Conservation (phyloP, 345 rosid genomes). For the Microcos paniculata region DNA sequence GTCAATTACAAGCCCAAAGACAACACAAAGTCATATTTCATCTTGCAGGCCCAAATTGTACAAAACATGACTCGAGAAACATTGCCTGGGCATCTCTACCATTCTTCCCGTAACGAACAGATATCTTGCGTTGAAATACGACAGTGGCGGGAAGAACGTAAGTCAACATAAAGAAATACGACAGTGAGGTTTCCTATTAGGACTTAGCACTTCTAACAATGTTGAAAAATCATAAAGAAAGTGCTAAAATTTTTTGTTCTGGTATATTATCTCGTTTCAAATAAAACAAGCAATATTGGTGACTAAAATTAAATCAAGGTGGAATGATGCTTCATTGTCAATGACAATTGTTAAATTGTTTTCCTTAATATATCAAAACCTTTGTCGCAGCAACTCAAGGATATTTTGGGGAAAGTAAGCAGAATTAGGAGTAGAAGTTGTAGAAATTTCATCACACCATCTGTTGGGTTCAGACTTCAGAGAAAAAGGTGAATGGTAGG, state of each 20-base stretch:
- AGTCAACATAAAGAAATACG: conserved; percentile 52
- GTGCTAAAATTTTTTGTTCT: not conserved
- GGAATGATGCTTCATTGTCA: not conserved
- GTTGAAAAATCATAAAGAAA: not conserved
- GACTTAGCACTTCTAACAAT: not conserved
- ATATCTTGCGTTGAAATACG: conserved; percentile 47
- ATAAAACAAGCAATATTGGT: not conserved
- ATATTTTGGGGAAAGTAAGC: conserved; percentile 89
- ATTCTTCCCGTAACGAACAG: conserved; percentile 22
- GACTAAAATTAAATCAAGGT: not conserved
- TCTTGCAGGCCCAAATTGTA: too few relatives aligned
- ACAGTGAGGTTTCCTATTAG: too few relatives aligned
- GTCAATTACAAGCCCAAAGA: too few relatives aligned
- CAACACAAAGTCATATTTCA: too few relatives aligned
- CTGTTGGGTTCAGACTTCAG: conserved; percentile 47
- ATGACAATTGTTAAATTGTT: not conserved
- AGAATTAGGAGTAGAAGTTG: conserved; percentile 87
- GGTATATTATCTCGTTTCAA: not conserved
- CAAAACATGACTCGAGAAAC: too few relatives aligned
- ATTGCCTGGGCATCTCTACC: not conserved
- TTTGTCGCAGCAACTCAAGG: conserved; percentile 71
- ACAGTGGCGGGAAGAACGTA: conserved; percentile 80
- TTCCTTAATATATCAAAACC: not conserved
- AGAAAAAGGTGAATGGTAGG: conserved; percentile 30
- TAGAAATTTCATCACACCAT: conserved; percentile 81